Evolutionary conservation across 768 basidiomycete species (phyloP).

Genomic region (Hysterangium stoloniferum): DNA sequence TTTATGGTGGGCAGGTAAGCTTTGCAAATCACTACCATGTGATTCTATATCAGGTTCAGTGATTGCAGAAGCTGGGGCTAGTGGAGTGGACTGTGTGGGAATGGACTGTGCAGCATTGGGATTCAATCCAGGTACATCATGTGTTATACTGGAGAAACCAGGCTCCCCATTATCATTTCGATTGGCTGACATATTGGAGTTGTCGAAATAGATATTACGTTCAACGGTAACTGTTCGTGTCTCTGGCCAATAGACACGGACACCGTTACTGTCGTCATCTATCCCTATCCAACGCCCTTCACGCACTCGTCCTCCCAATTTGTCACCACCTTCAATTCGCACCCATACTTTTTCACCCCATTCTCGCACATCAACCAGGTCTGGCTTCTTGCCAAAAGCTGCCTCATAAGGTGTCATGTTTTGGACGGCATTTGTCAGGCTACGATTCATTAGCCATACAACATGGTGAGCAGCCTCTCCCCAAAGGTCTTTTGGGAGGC

Average conservation of each 20-base stretch:
- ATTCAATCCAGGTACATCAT: too few relatives aligned
- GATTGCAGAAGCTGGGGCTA: too few relatives aligned
- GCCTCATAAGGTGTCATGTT: conserved; percentile 17
- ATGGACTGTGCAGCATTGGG: too few relatives aligned
- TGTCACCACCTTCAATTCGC: conserved; percentile 19
- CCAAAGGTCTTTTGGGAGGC: conserved; percentile 33
- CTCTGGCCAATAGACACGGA: conserved; percentile 29
- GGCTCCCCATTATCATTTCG: too few relatives aligned
- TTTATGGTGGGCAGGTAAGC: too few relatives aligned
- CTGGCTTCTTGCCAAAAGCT: conserved; percentile 20
- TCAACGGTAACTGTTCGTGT: conserved; percentile 20
- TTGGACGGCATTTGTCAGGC: conserved; percentile 20
- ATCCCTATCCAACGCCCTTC: conserved; percentile 30
- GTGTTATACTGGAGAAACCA: too few relatives aligned
- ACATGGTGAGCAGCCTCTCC: conserved; percentile 29
- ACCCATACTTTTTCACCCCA: conserved; percentile 33
- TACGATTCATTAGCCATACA: conserved; percentile 30
- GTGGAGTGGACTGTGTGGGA: too few relatives aligned
- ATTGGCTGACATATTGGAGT: too few relatives aligned
- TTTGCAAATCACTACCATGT: too few relatives aligned
- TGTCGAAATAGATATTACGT: conserved; percentile 18
- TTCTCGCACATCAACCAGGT: conserved; percentile 22
- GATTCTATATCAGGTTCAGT: too few relatives aligned
- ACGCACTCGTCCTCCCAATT: conserved; percentile 21
- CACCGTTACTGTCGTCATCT: conserved; percentile 23